Base-by-base conservation (phyloP, 345 rosid species). In the Pugionium cornutum region DNA sequence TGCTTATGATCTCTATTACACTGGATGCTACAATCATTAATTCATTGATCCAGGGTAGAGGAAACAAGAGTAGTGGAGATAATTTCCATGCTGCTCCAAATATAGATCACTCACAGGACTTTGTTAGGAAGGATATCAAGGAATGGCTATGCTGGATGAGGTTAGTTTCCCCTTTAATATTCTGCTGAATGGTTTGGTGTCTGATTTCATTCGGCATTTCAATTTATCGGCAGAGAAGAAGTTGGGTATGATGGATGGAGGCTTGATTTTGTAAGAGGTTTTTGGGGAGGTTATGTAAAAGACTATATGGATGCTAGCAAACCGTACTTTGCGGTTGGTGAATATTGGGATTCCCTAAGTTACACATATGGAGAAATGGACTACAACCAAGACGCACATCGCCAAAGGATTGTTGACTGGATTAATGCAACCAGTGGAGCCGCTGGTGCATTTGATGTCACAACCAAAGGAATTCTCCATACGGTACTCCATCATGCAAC, bases 271-370 rank as follows among this genome's bases (percentile, higher is more conserved):
- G 95, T 82, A 32, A 83, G 99, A 86, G 99, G 99, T 43, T 92
- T 92, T 73, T 92, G 99, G 99, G 97, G 99, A 75, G 99, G 99
- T 66, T 89, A 92, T 75, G 92, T 89, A n/a, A 89, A 88, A 85
- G 99, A 92, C 82, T 92, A 92, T 71, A 44, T 92, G 79, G 95
- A 88, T 73, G 82, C 95, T 49, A 92, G 54, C 75, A 85, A 85
- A 53, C 99, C 99, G 2, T 82, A 76, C 71, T 92, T 92, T 72
- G 89, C 89, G 36, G 97, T 89, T 49, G 99, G 97, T 32, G 99
- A 92, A 80, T 92, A 82, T 62, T 92, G 97, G 97, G 99, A 92
- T 84, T 92, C 99, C 30, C 80, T 92, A 40, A 82, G 80, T 73
- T 89, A 92, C 76, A 86, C 89, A 1, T 92, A 86, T 53, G 87